These are phyloP conservation scores for Lactarius evosmus DNA, from an alignment of 768 basidiomycete species.

Conservation along the genomic window DNA sequence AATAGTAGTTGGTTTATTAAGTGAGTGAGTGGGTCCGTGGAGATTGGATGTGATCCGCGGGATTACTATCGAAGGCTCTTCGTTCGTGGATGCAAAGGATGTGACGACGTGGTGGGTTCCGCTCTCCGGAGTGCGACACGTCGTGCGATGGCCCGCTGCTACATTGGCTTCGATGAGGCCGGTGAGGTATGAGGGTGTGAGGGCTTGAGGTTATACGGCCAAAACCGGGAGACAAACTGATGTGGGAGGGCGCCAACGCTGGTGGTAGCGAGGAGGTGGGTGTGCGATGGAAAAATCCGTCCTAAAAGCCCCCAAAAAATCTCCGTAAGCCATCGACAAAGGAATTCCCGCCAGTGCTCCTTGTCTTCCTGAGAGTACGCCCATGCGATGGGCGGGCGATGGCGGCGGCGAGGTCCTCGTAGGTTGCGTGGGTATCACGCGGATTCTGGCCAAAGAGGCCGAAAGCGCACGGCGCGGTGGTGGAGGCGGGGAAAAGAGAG, in stretches of 20 bases:
- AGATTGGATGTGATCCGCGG: neutral
- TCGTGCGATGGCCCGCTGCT: neutral
- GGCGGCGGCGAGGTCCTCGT: slow-evolving; percentile 10
- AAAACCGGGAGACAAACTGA: neutral
- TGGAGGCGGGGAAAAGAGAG: slow-evolving; percentile 19
- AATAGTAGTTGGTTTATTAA: neutral
- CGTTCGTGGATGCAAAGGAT: neutral
- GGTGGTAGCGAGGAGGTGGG: neutral
- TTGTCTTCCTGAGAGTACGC: neutral
- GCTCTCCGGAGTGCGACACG: neutral
- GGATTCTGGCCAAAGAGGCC: slow-evolving; percentile 25
- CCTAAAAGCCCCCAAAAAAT: slow-evolving; percentile 15
- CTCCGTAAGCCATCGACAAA: slow-evolving; percentile 10
- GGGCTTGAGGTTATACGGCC: neutral
- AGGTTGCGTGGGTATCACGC: slow-evolving; percentile 16
- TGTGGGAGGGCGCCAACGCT: neutral
- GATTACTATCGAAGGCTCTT: no score
- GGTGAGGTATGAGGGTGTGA: neutral
- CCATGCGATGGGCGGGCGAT: slow-evolving; percentile 10
- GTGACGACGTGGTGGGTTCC: neutral
- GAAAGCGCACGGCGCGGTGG: slow-evolving; percentile 21
- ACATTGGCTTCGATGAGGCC: neutral
- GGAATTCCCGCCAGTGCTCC: neutral
- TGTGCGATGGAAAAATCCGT: neutral
- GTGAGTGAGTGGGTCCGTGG: neutral